These are phyloP conservation scores for Colletotrichum orbiculare DNA, from an alignment of 2,329 filamentous ascomycete genomes.

Conservation along the genomic window DNA sequence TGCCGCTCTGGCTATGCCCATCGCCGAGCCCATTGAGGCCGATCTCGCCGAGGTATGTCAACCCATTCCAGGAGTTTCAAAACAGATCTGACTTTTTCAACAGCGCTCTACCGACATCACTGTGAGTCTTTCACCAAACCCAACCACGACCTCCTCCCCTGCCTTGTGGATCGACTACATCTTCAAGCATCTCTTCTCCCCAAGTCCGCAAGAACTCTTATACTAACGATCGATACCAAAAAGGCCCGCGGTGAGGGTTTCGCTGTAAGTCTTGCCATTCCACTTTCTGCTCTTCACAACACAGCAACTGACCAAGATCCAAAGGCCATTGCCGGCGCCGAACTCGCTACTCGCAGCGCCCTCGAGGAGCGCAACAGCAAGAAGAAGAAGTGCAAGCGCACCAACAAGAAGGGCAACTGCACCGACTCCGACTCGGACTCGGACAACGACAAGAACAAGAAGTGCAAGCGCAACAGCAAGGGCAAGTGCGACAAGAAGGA, in stretches of 20 bases:
- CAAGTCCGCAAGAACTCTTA: too few species aligned
- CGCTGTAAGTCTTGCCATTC: neutral
- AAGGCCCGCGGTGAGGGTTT: conserved; percentile 18
- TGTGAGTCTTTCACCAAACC: conserved; percentile 5
- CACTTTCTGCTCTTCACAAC: neutral
- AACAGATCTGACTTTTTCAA: neutral
- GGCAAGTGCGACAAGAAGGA: conserved; percentile 9
- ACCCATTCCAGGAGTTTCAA: neutral
- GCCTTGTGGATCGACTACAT: neutral
- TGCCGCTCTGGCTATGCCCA: conserved; percentile 23
- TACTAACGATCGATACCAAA: neutral
- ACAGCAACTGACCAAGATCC: neutral
- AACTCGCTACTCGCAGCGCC: neutral
- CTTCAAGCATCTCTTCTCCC: neutral
- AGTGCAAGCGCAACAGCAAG: conserved; percentile 27
- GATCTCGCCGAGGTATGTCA: conserved; percentile 20
- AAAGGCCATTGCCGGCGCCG: conserved; percentile 9
- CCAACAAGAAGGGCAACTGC: conserved; percentile 25
- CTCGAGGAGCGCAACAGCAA: conserved; percentile 24
- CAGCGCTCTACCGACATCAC: conserved; percentile 25
- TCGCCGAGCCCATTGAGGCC: conserved; percentile 14
- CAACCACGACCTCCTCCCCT: too few species aligned
- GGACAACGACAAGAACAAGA: conserved; percentile 16
- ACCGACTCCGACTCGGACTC: conserved; percentile 5
- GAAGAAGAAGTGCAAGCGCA: conserved; percentile 33